Evolutionary conservation across 768 basidiomycete species (phyloP), one percentile per base, ranked within the genome.

Genomic region (Pleurotus eryngii): DNA sequence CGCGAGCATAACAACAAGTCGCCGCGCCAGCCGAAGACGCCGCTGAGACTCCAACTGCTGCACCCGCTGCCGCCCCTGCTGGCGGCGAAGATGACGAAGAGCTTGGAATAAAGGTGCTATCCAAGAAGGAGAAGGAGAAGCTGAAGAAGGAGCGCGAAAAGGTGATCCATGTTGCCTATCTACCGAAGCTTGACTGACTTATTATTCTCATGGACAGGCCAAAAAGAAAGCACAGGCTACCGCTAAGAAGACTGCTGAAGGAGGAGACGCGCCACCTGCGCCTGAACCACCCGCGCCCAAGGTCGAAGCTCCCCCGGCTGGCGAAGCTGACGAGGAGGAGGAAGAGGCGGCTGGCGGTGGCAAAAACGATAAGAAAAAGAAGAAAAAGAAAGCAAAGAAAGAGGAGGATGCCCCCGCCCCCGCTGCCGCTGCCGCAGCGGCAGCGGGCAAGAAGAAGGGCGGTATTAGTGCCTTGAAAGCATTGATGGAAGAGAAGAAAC

Each of bases 61-160:
- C 72, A 20, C 62, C 70, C 17, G 55, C 65, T 42, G 57, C 67
- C 15, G 51, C 65, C 22, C 49, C 71, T 22, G 74, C 66, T 37
- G 69, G 70, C 39, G 71, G 68, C 27, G 78, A 49, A 24, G 75
- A 66, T 17, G 71, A 70, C 11, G 80, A 76, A 18, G 81, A 74
- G 20, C 72, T 72, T 49, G 90, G 83, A 12, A 76, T 76, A 3
- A 86, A 88, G 72, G 68, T 96, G 30, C 72, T 97, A 37, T 87
- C 89, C 15, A 98, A 98, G 76, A 97, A 96, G 70, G 92, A 98
- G 79, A 98, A 98, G 75, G 95, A 98, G 70, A 87, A 87, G 69
- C 76, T 96, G 59, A 98, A 98, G 83, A 98, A 98, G 75, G 95
- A 98, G 73, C 84, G 86, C 51, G 95, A 97, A 76, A 97, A 97